A percentile compares a stretch with the other conserved stretches of the same genome.
Conservation (phyloP, 805 yeast genomes). For the Metschnikowia proteae region DNA sequence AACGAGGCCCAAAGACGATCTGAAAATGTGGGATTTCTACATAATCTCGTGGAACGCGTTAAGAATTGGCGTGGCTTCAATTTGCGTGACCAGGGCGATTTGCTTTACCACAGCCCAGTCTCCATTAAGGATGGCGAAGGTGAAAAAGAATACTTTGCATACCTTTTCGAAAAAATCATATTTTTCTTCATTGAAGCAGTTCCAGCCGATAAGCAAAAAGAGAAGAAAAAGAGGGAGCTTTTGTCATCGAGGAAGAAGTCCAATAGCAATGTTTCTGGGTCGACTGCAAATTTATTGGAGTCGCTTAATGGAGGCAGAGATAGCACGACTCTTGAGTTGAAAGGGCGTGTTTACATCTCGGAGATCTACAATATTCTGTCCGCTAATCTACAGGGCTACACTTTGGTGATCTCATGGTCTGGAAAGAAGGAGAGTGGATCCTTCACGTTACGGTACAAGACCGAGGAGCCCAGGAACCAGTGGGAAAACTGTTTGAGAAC, state of each 20-base stretch:
- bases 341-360: constrained; percentile 78
- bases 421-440: constrained; percentile 85
- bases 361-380: constrained; percentile 47
- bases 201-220: constrained; percentile 26
- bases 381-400: constrained; percentile 46
- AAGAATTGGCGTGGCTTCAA: constrained; percentile 91
- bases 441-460: constrained; percentile 74
- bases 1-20: constrained; percentile 92
- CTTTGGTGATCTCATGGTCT: constrained; percentile 71
- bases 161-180: constrained; percentile 69
- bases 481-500: constrained; percentile 71
- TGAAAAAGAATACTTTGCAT: constrained; percentile 87
- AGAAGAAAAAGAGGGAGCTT: constrained; percentile 34
- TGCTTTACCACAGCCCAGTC: constrained; percentile 69
- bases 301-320: constrained; percentile 28
- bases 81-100: constrained; percentile 75
- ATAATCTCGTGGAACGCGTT: constrained; percentile 68
- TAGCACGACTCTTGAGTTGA: constrained; percentile 47
- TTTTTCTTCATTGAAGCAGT: constrained; percentile 42
- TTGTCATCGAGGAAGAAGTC: constrained; percentile 51
- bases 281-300: constrained; percentile 36
- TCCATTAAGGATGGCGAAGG: constrained; percentile 63
- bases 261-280: constrained; percentile 37
- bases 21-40: constrained; percentile 73
- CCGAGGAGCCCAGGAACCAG: constrained; percentile 76